Evolutionary conservation across 1,284 basidiomycete genomes (phyloP).

Genomic region (Pascua guehoae): DNA sequence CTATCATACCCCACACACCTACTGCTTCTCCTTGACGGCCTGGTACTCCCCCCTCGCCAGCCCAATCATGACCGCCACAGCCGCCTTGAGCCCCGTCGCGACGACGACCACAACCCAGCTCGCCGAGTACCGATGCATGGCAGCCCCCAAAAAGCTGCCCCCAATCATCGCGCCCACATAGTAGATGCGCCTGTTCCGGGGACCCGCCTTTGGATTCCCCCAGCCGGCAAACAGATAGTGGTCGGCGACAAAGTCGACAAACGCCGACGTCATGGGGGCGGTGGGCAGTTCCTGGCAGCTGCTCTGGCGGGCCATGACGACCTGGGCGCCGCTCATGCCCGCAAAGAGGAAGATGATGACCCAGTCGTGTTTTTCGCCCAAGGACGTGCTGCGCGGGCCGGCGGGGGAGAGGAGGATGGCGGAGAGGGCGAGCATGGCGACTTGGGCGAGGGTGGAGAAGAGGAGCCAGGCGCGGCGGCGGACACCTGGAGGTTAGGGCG

Average conservation of each 20-base stretch:
- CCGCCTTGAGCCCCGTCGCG: constrained; percentile 31
- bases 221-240: constrained; percentile 34
- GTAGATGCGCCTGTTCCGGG: constrained; percentile 36
- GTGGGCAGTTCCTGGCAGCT: constrained; percentile 37
- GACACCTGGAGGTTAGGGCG: constrained; percentile 20
- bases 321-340: constrained; percentile 44
- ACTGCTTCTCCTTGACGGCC: background rate
- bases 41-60: constrained; percentile 8
- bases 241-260: constrained; percentile 46
- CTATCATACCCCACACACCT: too few species aligned
- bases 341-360: constrained; percentile 41
- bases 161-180: constrained; percentile 41
- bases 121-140: constrained; percentile 32
- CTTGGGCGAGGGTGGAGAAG: constrained; percentile 26
- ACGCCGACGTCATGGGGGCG: constrained; percentile 42
- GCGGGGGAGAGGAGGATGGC: constrained; percentile 33
- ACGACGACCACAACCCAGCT: constrained; percentile 39
- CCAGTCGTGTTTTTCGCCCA: constrained; percentile 37
- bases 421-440: constrained; percentile 26
- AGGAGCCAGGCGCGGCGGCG: constrained; percentile 40
- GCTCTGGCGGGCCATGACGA: constrained; percentile 41
- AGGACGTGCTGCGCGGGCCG: constrained; percentile 22
- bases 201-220: constrained; percentile 23
- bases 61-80: constrained; percentile 21
- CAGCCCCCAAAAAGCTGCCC: constrained; percentile 40